Evolutionary conservation across 345 rosid genomes (phyloP).

Genomic region (Euphorbia tirucalli): DNA sequence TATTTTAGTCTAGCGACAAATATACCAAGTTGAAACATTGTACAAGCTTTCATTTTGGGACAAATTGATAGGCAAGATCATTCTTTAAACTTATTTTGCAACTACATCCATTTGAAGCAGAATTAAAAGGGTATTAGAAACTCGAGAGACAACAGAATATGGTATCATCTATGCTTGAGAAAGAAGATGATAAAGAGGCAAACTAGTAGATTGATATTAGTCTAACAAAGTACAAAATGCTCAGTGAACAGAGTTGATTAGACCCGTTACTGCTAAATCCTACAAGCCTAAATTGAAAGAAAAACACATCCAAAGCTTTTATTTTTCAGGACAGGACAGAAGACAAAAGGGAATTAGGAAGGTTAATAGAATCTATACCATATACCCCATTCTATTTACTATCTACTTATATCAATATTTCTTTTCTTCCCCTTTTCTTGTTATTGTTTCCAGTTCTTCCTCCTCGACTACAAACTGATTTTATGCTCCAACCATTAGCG

Average conservation of each 20-base stretch:
- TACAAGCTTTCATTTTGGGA: too few relatives aligned
- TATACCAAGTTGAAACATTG: too few relatives aligned
- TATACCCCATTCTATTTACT: slow-evolving; percentile 24
- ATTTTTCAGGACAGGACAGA: slow-evolving; percentile 27
- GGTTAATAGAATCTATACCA: slow-evolving; percentile 37
- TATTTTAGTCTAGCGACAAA: too few relatives aligned
- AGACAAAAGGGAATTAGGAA: slow-evolving; percentile 27
- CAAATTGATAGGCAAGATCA: too few relatives aligned
- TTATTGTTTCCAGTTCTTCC: slow-evolving; percentile 21
- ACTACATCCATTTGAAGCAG: too few relatives aligned
- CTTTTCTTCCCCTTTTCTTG: slow-evolving; percentile 13
- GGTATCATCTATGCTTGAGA: neutral
- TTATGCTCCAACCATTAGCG: slow-evolving; percentile 22
- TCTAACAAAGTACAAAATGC: slow-evolving; percentile 17
- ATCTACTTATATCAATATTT: slow-evolving; percentile 17
- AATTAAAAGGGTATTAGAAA: too few relatives aligned
- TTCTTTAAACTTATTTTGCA: too few relatives aligned
- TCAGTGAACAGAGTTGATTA: slow-evolving; percentile 15
- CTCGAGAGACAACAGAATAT: neutral
- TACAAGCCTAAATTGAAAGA: slow-evolving; percentile 16
- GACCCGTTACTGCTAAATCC: slow-evolving; percentile 6
- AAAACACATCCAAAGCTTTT: slow-evolving; percentile 28
- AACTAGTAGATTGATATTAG: slow-evolving; percentile 6
- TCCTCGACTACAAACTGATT: slow-evolving; percentile 20
- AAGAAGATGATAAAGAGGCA: neutral